A percentile compares a stretch with the other conserved stretches of the same genome.
Conservation (phyloP, 2,329 filamentous ascomycete species). For the Curvularia sp. region DNA sequence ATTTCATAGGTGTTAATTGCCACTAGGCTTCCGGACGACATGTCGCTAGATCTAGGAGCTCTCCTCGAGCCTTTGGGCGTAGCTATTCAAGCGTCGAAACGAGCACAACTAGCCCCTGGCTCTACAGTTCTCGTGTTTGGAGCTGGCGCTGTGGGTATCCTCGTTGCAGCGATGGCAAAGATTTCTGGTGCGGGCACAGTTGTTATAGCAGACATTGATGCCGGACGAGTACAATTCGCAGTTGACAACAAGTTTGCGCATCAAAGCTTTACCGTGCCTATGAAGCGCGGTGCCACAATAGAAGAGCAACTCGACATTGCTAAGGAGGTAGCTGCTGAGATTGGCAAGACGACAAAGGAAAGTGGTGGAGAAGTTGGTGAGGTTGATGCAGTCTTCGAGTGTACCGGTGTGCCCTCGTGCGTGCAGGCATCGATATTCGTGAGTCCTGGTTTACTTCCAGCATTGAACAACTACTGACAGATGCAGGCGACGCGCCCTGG, state of each 20-base stretch:
- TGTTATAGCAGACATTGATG: slow-evolving; percentile 67
- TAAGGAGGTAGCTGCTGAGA: slow-evolving; percentile 56
- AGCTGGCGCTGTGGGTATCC: slow-evolving; percentile 66
- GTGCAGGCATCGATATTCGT: slow-evolving; percentile 77
- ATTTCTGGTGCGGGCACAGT: slow-evolving; percentile 62
- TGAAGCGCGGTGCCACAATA: slow-evolving; percentile 55
- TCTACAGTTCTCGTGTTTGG: slow-evolving; percentile 65
- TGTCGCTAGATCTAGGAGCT: slow-evolving; percentile 64
- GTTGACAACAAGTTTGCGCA: slow-evolving; percentile 59
- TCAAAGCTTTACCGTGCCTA: slow-evolving; percentile 53
- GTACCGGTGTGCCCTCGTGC: slow-evolving; percentile 76
- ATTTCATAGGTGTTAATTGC: slow-evolving; percentile 9
- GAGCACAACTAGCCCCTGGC: slow-evolving; percentile 57
- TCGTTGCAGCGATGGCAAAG: slow-evolving; percentile 64
- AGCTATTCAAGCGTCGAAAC: slow-evolving; percentile 64
- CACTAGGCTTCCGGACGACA: slow-evolving; percentile 56
- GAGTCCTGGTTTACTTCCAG: slow-evolving; percentile 24
- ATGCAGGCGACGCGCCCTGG: slow-evolving; percentile 66
- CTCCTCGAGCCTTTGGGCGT: slow-evolving; percentile 67
- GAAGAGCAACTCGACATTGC: slow-evolving; percentile 63
- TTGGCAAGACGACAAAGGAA: slow-evolving; percentile 49
- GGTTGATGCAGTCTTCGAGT: slow-evolving; percentile 76
- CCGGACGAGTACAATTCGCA: slow-evolving; percentile 63
- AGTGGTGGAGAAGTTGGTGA: slow-evolving; percentile 55
- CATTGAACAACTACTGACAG: not conserved